Base-by-base conservation (phyloP, 2,329 filamentous ascomycete species). In the Venturia oleaginea region DNA sequence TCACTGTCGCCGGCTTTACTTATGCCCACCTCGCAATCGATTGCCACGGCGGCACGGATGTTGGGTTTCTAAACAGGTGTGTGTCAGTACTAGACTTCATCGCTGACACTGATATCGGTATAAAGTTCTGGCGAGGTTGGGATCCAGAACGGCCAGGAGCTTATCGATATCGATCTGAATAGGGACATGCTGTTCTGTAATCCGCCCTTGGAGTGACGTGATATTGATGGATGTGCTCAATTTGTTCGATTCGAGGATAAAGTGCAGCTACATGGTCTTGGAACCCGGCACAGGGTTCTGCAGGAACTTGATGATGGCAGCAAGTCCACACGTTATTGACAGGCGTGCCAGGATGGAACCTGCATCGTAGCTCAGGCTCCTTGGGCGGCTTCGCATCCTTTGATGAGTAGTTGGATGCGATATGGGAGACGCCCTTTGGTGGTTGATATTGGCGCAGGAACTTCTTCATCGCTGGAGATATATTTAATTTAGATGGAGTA, bases 11-110 rank as follows among this genome's bases (percentile, higher is more conserved):
- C 77, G 5, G 72, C 72, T 10, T 68, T 67, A 1, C 78, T 72
- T 0, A 74, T 76, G 19, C 82, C 82, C 81, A 84, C 84, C 67
- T 85, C 82, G 67, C 83, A 84, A 66, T 84, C 82, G 3, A 85
- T 71, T 0, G 78, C 80, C 3, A 84, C 76, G 2, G 71, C 73
- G 2, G 70, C 17, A 8, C 60, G 59, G 17, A 32, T 19, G 24
- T 57, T 51, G 46, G 22, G 46, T 11, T 27, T 13, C 55, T 42
- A 42, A n/a, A n/a, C 32, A n/a, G 5, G 8, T 30, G 4, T 13
- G 27, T 24, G 34, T 46, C 24, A 57, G 30, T 57, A n/a, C 17
- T 3, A 10, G 4, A 57, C 3, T 2, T n/a, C 11, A 32, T 24
- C 11, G 8, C 46, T 10, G 22, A 27, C n/a, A 51, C 27, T 6